Evolutionary conservation across 73 alveolate species (phyloP).

Genomic region (Stentor roeselii): DNA sequence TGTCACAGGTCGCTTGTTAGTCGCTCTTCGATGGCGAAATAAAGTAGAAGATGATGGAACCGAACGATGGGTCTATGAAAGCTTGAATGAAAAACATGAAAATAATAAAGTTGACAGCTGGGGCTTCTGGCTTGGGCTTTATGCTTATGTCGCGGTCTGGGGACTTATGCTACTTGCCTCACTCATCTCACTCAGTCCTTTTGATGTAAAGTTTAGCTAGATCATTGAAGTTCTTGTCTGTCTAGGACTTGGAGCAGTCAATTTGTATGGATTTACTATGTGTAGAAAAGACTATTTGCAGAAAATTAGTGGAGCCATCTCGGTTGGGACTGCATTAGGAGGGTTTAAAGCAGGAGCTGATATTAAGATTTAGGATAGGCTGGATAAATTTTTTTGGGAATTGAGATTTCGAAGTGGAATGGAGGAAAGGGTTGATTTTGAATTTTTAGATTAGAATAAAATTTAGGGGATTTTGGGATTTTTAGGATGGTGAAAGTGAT

Average conservation of each 20-base stretch:
- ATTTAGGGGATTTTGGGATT: too few relatives aligned
- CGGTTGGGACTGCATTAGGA: too few relatives aligned
- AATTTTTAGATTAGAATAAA: too few relatives aligned
- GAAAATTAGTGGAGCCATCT: neutral
- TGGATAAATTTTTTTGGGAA: too few relatives aligned
- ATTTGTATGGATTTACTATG: constrained; percentile 54
- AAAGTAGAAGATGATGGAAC: constrained; percentile 79
- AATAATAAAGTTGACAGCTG: constrained; percentile 37
- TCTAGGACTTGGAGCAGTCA: constrained; percentile 38
- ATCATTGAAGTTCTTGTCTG: constrained; percentile 9
- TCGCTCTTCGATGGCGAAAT: constrained; percentile 85
- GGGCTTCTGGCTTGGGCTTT: constrained; percentile 51
- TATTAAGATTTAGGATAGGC: too few relatives aligned
- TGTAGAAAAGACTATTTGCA: constrained; percentile 47
- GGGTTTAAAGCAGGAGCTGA: too few relatives aligned
- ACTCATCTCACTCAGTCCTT: too few relatives aligned
- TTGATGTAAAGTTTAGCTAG: neutral
- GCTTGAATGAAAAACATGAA: constrained; percentile 30
- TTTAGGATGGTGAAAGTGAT: too few relatives aligned
- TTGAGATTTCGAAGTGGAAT: too few relatives aligned
- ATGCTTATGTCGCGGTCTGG: constrained; percentile 41
- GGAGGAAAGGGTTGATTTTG: too few relatives aligned
- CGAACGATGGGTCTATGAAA: constrained; percentile 85
- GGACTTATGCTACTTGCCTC: constrained; percentile 24
- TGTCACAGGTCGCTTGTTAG: constrained; percentile 73